phyloP scores from a whole-genome alignment of 306 rosid genomes.

The Medicago arabica region DNA sequence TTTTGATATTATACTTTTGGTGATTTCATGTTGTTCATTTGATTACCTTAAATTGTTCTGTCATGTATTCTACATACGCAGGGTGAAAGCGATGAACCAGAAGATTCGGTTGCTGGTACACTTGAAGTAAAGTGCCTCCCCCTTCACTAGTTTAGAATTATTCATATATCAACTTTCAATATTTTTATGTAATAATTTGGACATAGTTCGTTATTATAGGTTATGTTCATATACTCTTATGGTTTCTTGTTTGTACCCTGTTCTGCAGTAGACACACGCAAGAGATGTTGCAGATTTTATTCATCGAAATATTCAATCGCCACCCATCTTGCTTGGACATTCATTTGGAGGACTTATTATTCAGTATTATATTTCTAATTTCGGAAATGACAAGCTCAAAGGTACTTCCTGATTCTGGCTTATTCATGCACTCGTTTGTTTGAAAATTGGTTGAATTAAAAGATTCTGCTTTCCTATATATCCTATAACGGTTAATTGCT shows the following conservation, averaged over 20 bases:
- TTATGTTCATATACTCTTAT: constrained; percentile 34
- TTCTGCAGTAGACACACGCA: constrained; percentile 87
- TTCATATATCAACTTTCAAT: constrained; percentile 22
- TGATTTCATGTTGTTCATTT: constrained; percentile 3
- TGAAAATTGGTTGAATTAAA: constrained; percentile 1
- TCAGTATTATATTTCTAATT: constrained; percentile 72
- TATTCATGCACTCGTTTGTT: constrained; percentile 25
- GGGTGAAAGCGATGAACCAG: constrained; percentile 92
- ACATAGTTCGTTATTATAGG: neutral
- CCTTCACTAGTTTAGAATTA: constrained; percentile 22
- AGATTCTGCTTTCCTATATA: neutral
- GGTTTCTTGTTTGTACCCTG: constrained; percentile 42
- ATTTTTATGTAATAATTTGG: neutral
- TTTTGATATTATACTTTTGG: constrained; percentile 14
- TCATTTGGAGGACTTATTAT: constrained; percentile 92
- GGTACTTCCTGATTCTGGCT: constrained; percentile 57
- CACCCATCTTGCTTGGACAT: constrained; percentile 86
- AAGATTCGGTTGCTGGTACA: constrained; percentile 78
- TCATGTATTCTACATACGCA: constrained; percentile 39
- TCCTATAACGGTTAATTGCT: no score
- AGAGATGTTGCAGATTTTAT: constrained; percentile 84
- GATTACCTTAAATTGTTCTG: constrained; percentile 20
- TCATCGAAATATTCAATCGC: constrained; percentile 45
- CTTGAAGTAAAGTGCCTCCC: constrained; percentile 64
- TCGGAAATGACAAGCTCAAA: constrained; percentile 44